Evolutionary conservation across 495 filamentous ascomycete genomes (phyloP), one percentile per base, ranked within the genome.

Genomic region (Xylaria intraflava): DNA sequence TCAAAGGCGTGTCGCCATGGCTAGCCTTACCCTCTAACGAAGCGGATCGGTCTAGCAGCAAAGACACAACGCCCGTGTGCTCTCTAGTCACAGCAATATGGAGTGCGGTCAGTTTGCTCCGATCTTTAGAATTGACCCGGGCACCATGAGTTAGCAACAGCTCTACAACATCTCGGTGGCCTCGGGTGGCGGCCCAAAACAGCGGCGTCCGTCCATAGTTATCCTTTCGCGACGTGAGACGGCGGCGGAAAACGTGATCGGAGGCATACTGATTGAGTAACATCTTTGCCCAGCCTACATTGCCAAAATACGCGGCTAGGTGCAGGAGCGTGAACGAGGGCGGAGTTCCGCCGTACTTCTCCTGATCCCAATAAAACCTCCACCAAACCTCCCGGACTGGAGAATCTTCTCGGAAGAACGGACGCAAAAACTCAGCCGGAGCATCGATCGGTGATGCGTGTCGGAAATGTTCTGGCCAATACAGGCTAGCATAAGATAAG

Each of bases 231-330:
- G 26, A 58, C 44, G 59, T 53, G 36, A 57, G 46, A 26, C 53
- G 60, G 56, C n/a, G n/a, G n/a, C n/a, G n/a, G n/a, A n/a, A n/a
- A n/a, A n/a, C n/a, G n/a, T n/a, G n/a, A n/a, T n/a, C n/a, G n/a
- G n/a, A n/a, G n/a, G 33, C 17, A 61, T 63, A 47, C 48, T 59
- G 5, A 30, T 38, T 49, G 54, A 65, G 42, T 41, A 65, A 60
- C 51, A 62, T 24, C 51, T 61, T 65, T 17, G 51, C 51, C 51
- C 51, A 48, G 19, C 42, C 0, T 27, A 54, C 31, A 11, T 40
- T 69, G 35, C 68, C 67, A 54, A 70, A 57, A 56, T 62, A 72
- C 29, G 68, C 65, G 49, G 69, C 68, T 24, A 72, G 58, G 64
- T 72, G 69, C 62, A 72, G 59, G 48, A 70, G 62, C 35, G 69